Evolutionary conservation across 257 asterid species (phyloP).

Genomic region (Nyctanthes arbortristis): DNA sequence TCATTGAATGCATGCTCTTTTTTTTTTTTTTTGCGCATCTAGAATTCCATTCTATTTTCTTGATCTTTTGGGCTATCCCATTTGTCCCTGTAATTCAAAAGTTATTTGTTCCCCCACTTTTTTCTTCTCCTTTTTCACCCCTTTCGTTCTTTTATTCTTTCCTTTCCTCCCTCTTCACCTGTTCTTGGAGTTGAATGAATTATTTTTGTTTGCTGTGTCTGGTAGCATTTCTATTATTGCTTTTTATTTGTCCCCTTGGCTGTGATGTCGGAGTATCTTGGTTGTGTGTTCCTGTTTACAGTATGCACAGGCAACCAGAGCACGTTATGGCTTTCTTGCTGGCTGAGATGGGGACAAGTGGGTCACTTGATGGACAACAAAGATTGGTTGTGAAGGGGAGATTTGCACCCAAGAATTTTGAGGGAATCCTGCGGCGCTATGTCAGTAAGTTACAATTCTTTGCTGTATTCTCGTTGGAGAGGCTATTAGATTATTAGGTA

Average conservation of each 20-base stretch:
- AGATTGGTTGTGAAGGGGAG: conserved; percentile 88
- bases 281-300: conserved; percentile 21
- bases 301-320: conserved; percentile 96
- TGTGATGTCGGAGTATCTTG: not conserved
- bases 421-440: conserved; percentile 85
- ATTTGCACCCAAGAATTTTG: conserved; percentile 96
- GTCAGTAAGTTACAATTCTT: conserved; percentile 60
- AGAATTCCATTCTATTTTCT: not conserved
- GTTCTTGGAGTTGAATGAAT: not conserved
- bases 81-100: no score
- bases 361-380: conserved; percentile 94
- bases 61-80: no score
- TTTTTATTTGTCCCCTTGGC: not conserved
- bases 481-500: no score
- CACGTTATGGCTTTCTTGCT: conserved; percentile 92
- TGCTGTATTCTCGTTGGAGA: not conserved
- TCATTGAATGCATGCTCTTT: not conserved
- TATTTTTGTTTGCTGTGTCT: not conserved
- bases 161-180: no score
- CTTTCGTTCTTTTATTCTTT: no score
- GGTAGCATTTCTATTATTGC: not conserved
- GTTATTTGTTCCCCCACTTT: no score
- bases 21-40: not conserved
- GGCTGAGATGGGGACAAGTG: conserved; percentile 99
- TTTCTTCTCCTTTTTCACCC: no score